A percentile compares a stretch with the other conserved stretches of the same genome.
phyloP scores from a whole-genome alignment of 2,329 filamentous ascomycete species.

The Colletotrichum orbiculare region DNA sequence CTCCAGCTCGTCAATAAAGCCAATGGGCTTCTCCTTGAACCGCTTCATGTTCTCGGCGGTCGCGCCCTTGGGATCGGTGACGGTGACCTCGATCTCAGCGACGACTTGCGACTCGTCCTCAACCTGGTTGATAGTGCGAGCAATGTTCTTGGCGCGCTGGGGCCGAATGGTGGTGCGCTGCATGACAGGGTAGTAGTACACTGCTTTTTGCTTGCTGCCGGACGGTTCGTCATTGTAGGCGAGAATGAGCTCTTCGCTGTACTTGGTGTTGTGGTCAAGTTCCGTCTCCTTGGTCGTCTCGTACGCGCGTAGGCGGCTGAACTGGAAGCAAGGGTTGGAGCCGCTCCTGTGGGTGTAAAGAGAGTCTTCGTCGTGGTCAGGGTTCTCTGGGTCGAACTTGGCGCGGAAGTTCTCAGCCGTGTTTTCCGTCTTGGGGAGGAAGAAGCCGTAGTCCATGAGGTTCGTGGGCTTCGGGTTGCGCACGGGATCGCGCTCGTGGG shows the following conservation, averaged over 20 bases:
- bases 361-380: conserved; percentile 62
- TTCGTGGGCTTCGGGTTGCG: conserved; percentile 67
- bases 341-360: conserved; percentile 65
- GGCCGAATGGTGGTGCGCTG: conserved; percentile 71
- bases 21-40: conserved; percentile 65
- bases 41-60: conserved; percentile 62
- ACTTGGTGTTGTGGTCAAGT: conserved; percentile 68
- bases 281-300: conserved; percentile 71
- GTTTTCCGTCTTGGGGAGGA: conserved; percentile 62
- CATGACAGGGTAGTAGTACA: conserved; percentile 76
- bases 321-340: conserved; percentile 65
- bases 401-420: conserved; percentile 67
- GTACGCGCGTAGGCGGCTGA: conserved; percentile 72
- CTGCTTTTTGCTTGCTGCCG: conserved; percentile 62
- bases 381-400: conserved; percentile 69
- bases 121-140: conserved; percentile 59
- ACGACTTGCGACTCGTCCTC: conserved; percentile 62
- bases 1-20: conserved; percentile 54
- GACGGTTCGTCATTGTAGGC: conserved; percentile 63
- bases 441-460: conserved; percentile 75
- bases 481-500: conserved; percentile 66
- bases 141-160: conserved; percentile 72
- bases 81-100: conserved; percentile 65
- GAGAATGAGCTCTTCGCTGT: conserved; percentile 72
- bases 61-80: conserved; percentile 66